Base-by-base conservation (phyloP, 1,284 basidiomycete species). In the Lentinula novae-zelandiae region DNA sequence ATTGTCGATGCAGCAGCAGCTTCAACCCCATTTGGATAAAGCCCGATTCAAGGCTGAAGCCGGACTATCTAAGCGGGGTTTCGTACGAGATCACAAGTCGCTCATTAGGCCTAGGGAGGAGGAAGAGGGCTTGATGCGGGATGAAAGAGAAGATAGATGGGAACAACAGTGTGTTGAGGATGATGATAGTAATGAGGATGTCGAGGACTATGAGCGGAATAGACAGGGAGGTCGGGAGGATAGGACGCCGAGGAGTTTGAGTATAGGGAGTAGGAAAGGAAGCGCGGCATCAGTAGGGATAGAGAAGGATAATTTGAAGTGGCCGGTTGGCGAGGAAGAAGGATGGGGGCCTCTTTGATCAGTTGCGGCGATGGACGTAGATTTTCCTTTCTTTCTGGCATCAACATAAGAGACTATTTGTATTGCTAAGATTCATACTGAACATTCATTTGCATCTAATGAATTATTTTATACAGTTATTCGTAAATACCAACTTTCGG, bases 21-120 rank as follows among this genome's bases (percentile, higher is more conserved):
- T 77, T 1, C 76, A 77, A 62, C 81, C 81, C 0, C 76, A 71
- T 38, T 63, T 84, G 5, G 82, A 83, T 38, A 79, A 77, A n/a
- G 86, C 84, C 39, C 72, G 84, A 62, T 89, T 82, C 71, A 89
- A 89, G 71, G 86, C 86, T 0, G 87, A 89, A 70, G 87, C 86
- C 20, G 87, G 86, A 20, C 67, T 89, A 44, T 82, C 77, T 62
- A 74, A 74, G 63, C 75, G 85, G 8, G 87, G 87, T 50, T 89
- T 82, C 66, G 78, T 88, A 39, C 70, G 71, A 34, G 46, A 51
- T 34, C 60, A 46, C 20, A 46, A 46, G 10, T 22, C 42, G 9
- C 48, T 66, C 65, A 67, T 70, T 62, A 65, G 10, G 66, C 67
- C 55, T 69, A 73, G 51, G 69, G 67, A 75, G 44, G 69, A 73